Evolutionary conservation across 2,329 filamentous ascomycete species (phyloP).

Genomic region (Xylaria multiplex): DNA sequence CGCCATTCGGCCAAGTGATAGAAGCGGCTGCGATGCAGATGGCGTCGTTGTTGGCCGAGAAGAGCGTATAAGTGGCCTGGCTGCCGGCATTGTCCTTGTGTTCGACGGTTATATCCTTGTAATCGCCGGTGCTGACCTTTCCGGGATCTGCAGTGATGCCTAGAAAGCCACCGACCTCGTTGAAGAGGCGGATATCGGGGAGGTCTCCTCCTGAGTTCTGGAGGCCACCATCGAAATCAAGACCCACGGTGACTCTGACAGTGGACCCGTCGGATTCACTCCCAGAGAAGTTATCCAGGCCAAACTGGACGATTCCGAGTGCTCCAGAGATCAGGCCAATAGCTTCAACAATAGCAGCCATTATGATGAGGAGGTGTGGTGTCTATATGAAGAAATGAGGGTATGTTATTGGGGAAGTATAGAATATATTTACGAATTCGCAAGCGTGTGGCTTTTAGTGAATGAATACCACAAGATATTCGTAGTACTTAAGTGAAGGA

Average conservation of each 20-base stretch:
- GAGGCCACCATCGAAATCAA: constrained; percentile 39
- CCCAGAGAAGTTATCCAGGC: constrained; percentile 35
- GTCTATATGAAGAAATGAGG: background rate
- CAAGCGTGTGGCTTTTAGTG: background rate
- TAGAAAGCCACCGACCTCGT: constrained; percentile 43
- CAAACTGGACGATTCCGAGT: constrained; percentile 41
- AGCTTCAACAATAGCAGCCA: constrained; percentile 39
- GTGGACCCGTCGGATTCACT: constrained; percentile 33
- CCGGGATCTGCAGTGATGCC: constrained; percentile 40
- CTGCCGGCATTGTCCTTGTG: constrained; percentile 34
- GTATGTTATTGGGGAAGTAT: background rate
- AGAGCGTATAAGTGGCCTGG: constrained; percentile 44
- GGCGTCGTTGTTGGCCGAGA: constrained; percentile 44
- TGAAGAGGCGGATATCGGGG: constrained; percentile 45
- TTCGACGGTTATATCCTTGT: constrained; percentile 35
- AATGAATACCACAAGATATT: background rate
- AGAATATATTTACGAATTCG: background rate
- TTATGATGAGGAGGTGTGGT: constrained; percentile 6
- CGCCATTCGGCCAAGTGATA: constrained; percentile 37
- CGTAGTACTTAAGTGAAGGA: background rate
- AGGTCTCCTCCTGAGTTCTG: constrained; percentile 42
- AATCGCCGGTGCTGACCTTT: constrained; percentile 37
- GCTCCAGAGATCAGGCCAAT: constrained; percentile 39
- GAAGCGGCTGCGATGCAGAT: constrained; percentile 42
- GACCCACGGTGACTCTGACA: constrained; percentile 39